Base-by-base conservation (phyloP, 139 green algal species). In the Chlamydomonas sphaeroides region DNA sequence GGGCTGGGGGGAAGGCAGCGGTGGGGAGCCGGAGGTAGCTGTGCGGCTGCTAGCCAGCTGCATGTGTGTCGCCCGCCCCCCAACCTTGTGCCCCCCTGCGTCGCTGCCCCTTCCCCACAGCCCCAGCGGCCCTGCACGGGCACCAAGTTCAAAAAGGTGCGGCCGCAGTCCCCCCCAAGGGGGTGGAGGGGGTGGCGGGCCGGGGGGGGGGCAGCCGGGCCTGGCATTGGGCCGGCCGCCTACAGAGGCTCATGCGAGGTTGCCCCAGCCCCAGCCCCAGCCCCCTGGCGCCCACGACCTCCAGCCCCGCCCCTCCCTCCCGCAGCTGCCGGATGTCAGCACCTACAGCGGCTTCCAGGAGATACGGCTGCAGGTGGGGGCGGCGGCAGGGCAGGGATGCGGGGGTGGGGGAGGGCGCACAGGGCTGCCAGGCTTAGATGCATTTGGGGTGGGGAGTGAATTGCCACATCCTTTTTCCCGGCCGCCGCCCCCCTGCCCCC, bases 341-440 rank as follows among this genome's bases (percentile, higher is more conserved):
- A 70, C 71, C 59, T 80, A 80, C 74, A 71, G 59, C 35, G 65
- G 71, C 66, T 91, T 90, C 59, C 92, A 95, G 81, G 94, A 98
- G 85, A 61, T 98, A 57, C 73, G 88, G 18, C 48, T 98, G 39
- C 94, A 97, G 87, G 93, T 94, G 84, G 7, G 49, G n/a, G n/a
- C n/a, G n/a, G n/a, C n/a, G n/a, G n/a, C n/a, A n/a, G n/a, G n/a
- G n/a, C n/a, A n/a, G n/a, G n/a, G n/a, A n/a, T n/a, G n/a, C n/a
- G n/a, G n/a, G n/a, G n/a, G n/a, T n/a, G n/a, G n/a, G n/a, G n/a
- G n/a, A n/a, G n/a, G n/a, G n/a, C n/a, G n/a, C n/a, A n/a, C n/a
- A n/a, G n/a, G n/a, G n/a, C n/a, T n/a, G n/a, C n/a, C n/a, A n/a
- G n/a, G n/a, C n/a, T n/a, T n/a, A n/a, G n/a, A n/a, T n/a, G n/a